Percentiles rank a stretch among this genome's conserved stretches.
These are phyloP conservation scores for Malassezia dermatis DNA, from an alignment of 1,284 basidiomycete genomes.

Conservation along the genomic window DNA sequence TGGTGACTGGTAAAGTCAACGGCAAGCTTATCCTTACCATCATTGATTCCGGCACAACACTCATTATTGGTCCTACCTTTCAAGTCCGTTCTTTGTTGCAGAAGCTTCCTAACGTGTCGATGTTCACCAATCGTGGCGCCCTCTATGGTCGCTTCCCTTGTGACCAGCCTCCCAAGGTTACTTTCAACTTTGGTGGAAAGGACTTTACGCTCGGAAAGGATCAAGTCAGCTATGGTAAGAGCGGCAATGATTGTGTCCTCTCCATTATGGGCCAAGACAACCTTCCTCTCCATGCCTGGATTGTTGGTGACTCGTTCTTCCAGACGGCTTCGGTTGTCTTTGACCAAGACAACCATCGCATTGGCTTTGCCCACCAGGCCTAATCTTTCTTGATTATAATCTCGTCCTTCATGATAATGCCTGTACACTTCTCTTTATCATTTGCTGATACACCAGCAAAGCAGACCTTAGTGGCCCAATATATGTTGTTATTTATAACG, in stretches of 20 bases:
- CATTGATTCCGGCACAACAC: slow-evolving; percentile 54
- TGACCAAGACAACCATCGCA: slow-evolving; percentile 46
- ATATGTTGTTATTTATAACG: too few relatives aligned
- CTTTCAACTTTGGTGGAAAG: slow-evolving; percentile 45
- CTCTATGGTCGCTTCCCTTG: slow-evolving; percentile 43
- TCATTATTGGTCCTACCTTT: slow-evolving; percentile 48
- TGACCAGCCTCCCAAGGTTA: slow-evolving; percentile 32
- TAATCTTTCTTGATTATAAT: not conserved
- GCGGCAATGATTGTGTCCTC: slow-evolving; percentile 31
- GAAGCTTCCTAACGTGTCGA: slow-evolving; percentile 50
- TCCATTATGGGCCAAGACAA: slow-evolving; percentile 39
- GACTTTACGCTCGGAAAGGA: slow-evolving; percentile 23
- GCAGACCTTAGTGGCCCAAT: too few relatives aligned
- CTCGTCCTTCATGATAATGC: too few relatives aligned
- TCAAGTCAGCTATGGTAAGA: slow-evolving; percentile 29
- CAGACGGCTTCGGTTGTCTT: slow-evolving; percentile 47
- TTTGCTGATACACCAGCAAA: not conserved
- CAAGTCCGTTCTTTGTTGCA: slow-evolving; percentile 50
- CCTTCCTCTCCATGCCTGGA: slow-evolving; percentile 47
- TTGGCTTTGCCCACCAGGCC: slow-evolving; percentile 49
- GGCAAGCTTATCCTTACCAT: slow-evolving; percentile 50
- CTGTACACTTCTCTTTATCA: not conserved
- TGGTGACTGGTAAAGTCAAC: slow-evolving; percentile 26
- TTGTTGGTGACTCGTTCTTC: slow-evolving; percentile 49
- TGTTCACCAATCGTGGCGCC: slow-evolving; percentile 39